These are phyloP conservation scores for Asterophora lycoperdoides DNA, from an alignment of 768 basidiomycete genomes.

Conservation along the genomic window DNA sequence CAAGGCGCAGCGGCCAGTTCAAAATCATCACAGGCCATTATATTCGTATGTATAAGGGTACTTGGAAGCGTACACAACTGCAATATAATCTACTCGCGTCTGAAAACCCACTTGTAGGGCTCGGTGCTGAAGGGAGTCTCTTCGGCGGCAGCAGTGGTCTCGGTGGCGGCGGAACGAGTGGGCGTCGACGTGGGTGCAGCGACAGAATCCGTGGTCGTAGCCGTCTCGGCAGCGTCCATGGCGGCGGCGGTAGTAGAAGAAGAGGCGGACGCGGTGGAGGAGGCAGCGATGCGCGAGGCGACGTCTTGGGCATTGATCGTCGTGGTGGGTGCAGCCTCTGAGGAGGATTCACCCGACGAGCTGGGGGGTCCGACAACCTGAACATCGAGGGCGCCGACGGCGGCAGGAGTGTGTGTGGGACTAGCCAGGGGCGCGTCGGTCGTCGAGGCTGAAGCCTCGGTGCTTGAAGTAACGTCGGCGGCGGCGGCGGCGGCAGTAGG, in stretches of 20 bases:
- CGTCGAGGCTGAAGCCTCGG: not conserved
- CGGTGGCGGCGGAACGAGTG: slow-evolving; percentile 3
- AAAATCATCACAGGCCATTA: not conserved
- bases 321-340: slow-evolving; percentile 10
- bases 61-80: not conserved
- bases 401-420: slow-evolving; percentile 10
- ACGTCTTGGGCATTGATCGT: slow-evolving; percentile 26
- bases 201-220: slow-evolving; percentile 2
- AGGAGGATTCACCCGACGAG: slow-evolving; percentile 1
- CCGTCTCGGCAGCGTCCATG: slow-evolving; percentile 13
- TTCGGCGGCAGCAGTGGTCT: slow-evolving; percentile 13
- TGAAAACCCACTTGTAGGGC: slow-evolving; percentile 38
- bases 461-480: slow-evolving; percentile 5
- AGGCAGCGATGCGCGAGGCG: slow-evolving; percentile 31
- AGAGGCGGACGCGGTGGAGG: slow-evolving; percentile 2
- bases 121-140: slow-evolving; percentile 29
- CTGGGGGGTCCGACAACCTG: slow-evolving; percentile 10
- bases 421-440: slow-evolving; percentile 4
- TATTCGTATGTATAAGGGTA: not conserved
- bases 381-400: slow-evolving; percentile 15
- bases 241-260: slow-evolving; percentile 26
- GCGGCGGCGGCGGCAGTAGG: slow-evolving; percentile 15
- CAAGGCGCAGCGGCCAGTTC: too few species aligned
- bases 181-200: not conserved
- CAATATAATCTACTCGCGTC: slow-evolving; percentile 14